Base-by-base conservation (phyloP, 2,329 filamentous ascomycete species). In the Phialophora macrospora region DNA sequence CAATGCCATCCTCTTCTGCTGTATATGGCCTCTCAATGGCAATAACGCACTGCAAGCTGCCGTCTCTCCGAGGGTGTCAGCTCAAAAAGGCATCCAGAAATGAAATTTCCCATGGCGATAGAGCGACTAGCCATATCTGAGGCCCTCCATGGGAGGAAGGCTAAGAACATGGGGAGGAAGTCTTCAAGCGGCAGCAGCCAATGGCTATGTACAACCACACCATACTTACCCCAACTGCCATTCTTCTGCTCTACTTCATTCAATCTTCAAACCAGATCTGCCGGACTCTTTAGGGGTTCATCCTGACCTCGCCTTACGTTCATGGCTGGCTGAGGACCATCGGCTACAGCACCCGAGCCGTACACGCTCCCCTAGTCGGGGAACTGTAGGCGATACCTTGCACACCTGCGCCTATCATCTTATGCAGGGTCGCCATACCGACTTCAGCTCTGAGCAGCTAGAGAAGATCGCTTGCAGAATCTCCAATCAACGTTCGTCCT, bases 271-370 rank as follows among this genome's bases (percentile, higher is more conserved):
- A 44, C 17, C 38, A 44, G 17, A n/a, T 44, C 17, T 44, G 38
- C 38, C 38, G 38, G 4, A 44, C 7, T n/a, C 38, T n/a, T 44
- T 44, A n/a, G 38, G 7, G 2, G 7, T 7, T 5, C 5, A 2
- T 8, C 17, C 38, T 1, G 7, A 44, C 26, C 20, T 28, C 48
- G 12, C 7, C 1, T 52, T 26, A 8, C 22, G 24, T 52, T 26
- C 20, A 52, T 52, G 48, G 48, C 48, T 52, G 48, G 48, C 48
- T 52, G 48, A 52, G 48, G 26, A 11, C 11, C 3, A 14, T 28
- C 20, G 48, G 48, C 48, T 26, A 26, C 48, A 24, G 48, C 48
- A 26, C 22, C 48, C 22, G 12, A 52, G 20, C 14, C 48, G 22
- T 52, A 4, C 38, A 44, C 4, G n/a, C 14, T 44, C 38, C 38